Base-by-base conservation (phyloP, 2,329 filamentous ascomycete genomes). In the Xylaria sp. region DNA sequence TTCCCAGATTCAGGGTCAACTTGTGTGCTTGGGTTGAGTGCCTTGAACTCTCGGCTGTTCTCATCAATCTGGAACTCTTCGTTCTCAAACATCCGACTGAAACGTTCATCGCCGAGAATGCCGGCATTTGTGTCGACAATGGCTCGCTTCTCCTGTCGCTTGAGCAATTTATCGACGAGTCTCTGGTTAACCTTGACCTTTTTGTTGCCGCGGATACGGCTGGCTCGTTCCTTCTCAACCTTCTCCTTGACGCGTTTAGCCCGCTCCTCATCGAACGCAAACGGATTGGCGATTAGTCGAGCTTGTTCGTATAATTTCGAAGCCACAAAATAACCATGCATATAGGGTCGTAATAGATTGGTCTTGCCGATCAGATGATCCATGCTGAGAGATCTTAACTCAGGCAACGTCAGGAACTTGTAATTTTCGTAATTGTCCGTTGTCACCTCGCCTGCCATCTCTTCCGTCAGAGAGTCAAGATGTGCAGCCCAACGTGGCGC, bases 281-380 rank as follows among this genome's bases (percentile, higher is more conserved):
- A 96, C 0, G 95, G 95, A 77, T 98, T 97, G 51, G 91, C 90
- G 70, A 98, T 97, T 62, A 99, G 81, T 57, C 91, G 85, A 17
- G 95, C 95, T 76, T 99, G 93, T 74, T 99, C 96, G 76, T 99
- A 98, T 25, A 99, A 79, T 72, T 93, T 92, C 70, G 96, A 94
- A 35, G 91, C 92, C 49, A 99, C 93, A 79, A 99, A 99, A 83
- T 95, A 98, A 70, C 95, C 96, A 75, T 99, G 95, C 96, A 99
- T 99, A 74, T 99, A 99, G 43, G 95, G 95, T 44, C 94, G 86
- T 40, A 99, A 81, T 19, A 98, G 80, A 72, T 91, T 95, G 27
- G 93, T 96, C 70, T 92, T 93, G 67, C 94, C 94, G 59, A 99
- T 85, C 48, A 99, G 83, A 74, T 98, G 94, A 54, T 91, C 89